Percentiles rank a stretch among this genome's conserved stretches.
Evolutionary conservation across 495 filamentous ascomycete genomes (phyloP).

Genomic region (Penicillium samsonianum): DNA sequence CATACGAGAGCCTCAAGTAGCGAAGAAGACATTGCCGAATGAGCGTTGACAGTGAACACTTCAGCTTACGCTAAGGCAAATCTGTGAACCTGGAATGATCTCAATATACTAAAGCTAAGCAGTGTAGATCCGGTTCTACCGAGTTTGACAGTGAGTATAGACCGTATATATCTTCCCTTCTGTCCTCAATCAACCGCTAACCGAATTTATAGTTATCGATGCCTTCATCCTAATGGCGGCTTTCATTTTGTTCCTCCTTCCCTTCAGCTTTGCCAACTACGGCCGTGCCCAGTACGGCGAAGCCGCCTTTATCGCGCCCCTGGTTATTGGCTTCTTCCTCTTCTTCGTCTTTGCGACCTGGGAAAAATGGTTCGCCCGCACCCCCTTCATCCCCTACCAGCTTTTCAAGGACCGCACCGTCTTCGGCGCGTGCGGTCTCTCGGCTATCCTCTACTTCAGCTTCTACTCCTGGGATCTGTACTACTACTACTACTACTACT

Average conservation of each 20-base stretch:
- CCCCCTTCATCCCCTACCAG: conserved; percentile 60
- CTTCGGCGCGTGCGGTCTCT: conserved; percentile 59
- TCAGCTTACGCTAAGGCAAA: no score
- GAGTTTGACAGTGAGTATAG: conserved; percentile 53
- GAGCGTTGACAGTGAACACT: no score
- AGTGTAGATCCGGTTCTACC: background rate
- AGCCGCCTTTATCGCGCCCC: conserved; percentile 55
- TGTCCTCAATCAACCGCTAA: conserved; percentile 7
- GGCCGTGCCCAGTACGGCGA: conserved; percentile 50
- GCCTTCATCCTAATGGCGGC: conserved; percentile 58
- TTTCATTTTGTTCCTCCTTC: conserved; percentile 63
- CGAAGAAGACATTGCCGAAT: no score
- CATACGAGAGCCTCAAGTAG: no score
- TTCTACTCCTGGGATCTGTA: conserved; percentile 70
- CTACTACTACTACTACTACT: conserved; percentile 70
- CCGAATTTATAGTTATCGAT: conserved; percentile 44
- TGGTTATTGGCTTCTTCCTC: conserved; percentile 58
- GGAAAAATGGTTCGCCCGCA: conserved; percentile 57
- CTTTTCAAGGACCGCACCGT: conserved; percentile 66
- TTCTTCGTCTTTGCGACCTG: conserved; percentile 60
- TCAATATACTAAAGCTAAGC: no score
- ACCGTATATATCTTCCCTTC: background rate
- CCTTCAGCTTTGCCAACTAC: conserved; percentile 56
- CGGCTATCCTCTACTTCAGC: conserved; percentile 57
- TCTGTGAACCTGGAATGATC: no score